phyloP scores from a whole-genome alignment of 805 yeast genomes.

The Wickerhamomyces sydowiorum region DNA sequence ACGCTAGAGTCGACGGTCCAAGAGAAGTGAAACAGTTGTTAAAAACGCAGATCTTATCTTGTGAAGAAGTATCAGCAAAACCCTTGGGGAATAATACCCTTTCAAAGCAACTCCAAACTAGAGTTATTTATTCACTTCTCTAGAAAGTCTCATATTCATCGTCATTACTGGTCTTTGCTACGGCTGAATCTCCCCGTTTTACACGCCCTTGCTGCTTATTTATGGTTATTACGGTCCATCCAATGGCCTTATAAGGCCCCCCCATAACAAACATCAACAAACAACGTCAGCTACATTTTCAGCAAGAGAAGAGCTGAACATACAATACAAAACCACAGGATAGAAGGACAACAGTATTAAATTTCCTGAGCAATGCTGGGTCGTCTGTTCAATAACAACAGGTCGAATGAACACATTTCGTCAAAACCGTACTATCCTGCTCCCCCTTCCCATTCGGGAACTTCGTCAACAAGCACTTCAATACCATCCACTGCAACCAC shows the following conservation, averaged over 20 bases:
- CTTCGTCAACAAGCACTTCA: not conserved
- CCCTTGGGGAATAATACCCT: too few species aligned
- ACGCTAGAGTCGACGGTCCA: too few species aligned
- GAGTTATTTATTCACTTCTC: too few species aligned
- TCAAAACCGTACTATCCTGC: too few species aligned
- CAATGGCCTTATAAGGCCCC: not conserved
- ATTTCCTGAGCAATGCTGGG: not conserved
- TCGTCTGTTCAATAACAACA: not conserved
- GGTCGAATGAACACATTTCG: not conserved
- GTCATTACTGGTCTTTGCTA: too few species aligned
- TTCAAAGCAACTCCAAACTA: too few species aligned
- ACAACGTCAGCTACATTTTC: not conserved
- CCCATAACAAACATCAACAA: not conserved
- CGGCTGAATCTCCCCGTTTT: too few species aligned
- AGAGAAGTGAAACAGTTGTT: too few species aligned
- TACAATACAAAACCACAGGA: not conserved
- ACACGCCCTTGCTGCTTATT: not conserved
- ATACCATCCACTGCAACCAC: not conserved
- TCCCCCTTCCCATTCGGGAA: not conserved
- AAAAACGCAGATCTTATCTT: too few species aligned
- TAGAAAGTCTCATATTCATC: too few species aligned
- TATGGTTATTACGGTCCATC: not conserved
- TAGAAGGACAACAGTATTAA: not conserved
- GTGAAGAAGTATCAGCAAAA: too few species aligned
- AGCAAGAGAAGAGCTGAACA: too few species aligned